Evolutionary conservation across 2,329 filamentous ascomycete species (phyloP).

Genomic region (Aspergillus ruber): DNA sequence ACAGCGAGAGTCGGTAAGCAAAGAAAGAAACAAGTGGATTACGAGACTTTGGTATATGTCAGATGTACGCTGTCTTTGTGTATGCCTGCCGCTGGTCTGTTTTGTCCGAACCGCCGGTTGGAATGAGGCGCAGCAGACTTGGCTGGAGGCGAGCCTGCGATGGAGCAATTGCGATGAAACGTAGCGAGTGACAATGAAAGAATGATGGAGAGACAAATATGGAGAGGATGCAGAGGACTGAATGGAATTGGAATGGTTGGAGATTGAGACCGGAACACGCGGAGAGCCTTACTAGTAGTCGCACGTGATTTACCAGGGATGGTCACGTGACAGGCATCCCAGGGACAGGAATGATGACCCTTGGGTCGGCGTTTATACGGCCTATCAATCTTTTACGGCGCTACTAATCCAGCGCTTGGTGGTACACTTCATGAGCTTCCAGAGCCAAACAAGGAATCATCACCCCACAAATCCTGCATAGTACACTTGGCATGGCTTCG

Average conservation of each 20-base stretch:
- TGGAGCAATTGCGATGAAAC: not conserved
- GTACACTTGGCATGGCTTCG: conserved; percentile 21
- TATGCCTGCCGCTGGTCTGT: too few species aligned
- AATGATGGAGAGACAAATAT: not conserved
- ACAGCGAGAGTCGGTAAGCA: not conserved
- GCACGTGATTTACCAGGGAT: too few species aligned
- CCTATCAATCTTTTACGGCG: too few species aligned
- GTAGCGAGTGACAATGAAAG: not conserved
- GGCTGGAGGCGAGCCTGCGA: not conserved
- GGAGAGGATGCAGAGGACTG: not conserved
- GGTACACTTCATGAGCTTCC: conserved; percentile 45
- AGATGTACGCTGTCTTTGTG: not conserved
- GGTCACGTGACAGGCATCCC: not conserved
- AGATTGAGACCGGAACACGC: not conserved
- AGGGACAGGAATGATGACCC: not conserved
- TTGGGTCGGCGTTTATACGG: not conserved
- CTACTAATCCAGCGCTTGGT: conserved; percentile 22
- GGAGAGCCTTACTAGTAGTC: not conserved
- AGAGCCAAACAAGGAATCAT: conserved; percentile 46
- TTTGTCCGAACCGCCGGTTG: too few species aligned
- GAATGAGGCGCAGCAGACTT: too few species aligned
- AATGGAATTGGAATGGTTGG: not conserved
- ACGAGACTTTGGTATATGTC: not conserved
- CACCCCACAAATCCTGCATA: conserved; percentile 40
- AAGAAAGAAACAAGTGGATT: not conserved